Evolutionary conservation across 305 asterid genomes (phyloP).

Genomic region (Ajuga reptans): DNA sequence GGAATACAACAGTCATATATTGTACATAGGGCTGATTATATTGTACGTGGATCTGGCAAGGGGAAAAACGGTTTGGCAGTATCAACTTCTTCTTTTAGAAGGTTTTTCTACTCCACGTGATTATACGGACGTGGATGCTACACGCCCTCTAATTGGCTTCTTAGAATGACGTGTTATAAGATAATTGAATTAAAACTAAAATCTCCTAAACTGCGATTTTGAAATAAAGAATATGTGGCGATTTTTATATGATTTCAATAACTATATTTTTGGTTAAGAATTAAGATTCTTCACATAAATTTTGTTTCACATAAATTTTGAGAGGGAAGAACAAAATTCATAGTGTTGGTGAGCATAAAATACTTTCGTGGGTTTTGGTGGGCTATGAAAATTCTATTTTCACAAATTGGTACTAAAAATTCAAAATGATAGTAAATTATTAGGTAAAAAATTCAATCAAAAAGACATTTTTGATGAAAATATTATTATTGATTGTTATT

Average conservation of each 20-base stretch:
- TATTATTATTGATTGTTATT: background rate
- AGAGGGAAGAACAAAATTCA: constrained; percentile 30
- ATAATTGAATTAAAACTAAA: background rate
- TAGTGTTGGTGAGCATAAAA: constrained; percentile 15
- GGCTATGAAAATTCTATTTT: constrained; percentile 1
- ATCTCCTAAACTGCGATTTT: constrained; percentile 16
- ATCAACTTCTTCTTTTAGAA: constrained; percentile 27
- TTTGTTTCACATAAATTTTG: constrained; percentile 29
- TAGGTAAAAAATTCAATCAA: background rate
- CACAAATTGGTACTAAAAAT: background rate
- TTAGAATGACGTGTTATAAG: constrained; percentile 1
- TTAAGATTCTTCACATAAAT: constrained; percentile 25
- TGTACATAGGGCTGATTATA: constrained; percentile 1
- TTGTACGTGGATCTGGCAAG: constrained; percentile 30
- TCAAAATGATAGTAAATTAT: background rate
- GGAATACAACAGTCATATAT: constrained; percentile 10
- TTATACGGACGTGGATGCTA: background rate
- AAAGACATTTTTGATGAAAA: too few relatives aligned
- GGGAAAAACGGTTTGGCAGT: constrained; percentile 30
- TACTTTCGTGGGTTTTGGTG: background rate
- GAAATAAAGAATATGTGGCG: background rate
- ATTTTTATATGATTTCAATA: constrained; percentile 6
- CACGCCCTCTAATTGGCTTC: constrained; percentile 15
- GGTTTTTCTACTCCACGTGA: constrained; percentile 15
- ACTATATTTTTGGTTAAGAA: constrained; percentile 9